Base-by-base conservation (phyloP, 78 protist genomes). In the Thecamonas trahens region DNA sequence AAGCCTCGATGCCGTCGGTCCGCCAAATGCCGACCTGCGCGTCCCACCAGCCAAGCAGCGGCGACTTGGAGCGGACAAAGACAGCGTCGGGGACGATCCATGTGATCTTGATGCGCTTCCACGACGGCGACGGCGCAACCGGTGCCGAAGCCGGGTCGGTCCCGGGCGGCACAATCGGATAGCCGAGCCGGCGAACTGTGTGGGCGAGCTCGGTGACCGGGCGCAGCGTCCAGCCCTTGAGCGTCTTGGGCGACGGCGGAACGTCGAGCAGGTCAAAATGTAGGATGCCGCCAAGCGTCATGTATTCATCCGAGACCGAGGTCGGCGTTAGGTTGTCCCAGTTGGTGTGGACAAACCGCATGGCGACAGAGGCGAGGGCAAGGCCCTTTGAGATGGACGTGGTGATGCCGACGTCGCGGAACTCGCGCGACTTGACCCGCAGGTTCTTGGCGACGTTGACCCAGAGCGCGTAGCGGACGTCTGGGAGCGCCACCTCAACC, bases 171-270 rank as follows among this genome's bases (percentile, higher is more conserved):
- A n/a, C 6, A 42, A 42, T 6, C 6, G 47, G 47, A 42, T 42
- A 42, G 47, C 22, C 22, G 22, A 42, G 47, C 11, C 22, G 6
- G 22, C 11, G 6, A 11, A 42, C 47, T 6, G 47, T 42, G 61
- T 28, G 6, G 61, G 31, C 1, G 31, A 31, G 13, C 1, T 54
- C 61, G 61, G 61, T 54, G n/a, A 57, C 61, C 37, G 5, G 42
- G 61, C 61, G 61, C 42, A 57, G 20, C 37, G 40, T 32, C 42
- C 42, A 57, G 2, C 61, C 61, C 42, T 34, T 57, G n/a, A 57
- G 42, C 14, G 3, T 14, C 42, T 32, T 28, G n/a, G 61, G 28
- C 3, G 38, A 1, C 42, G 61, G 61, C 22, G 61, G 61, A 37
- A 57, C 9, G 24, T 13, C 40, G n/a, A 57, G 61, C 42, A 57